Percentiles rank a stretch among this genome's conserved stretches.
Conservation (phyloP, 345 rosid genomes). For the Eucalyptus leucophloia region DNA sequence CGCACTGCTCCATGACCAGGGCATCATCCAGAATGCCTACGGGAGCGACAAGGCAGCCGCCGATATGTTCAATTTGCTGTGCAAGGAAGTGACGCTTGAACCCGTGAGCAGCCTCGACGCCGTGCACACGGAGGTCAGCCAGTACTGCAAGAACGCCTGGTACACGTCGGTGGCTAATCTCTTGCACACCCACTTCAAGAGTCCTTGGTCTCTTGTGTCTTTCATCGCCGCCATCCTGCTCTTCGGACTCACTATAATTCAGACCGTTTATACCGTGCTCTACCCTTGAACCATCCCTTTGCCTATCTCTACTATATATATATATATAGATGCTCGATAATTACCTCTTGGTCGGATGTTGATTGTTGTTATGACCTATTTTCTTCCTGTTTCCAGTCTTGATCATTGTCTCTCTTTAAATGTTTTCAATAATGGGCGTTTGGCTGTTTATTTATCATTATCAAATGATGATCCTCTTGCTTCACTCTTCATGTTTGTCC, state of each 20-base stretch:
- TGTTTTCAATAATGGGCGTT: background rate
- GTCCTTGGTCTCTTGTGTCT: conserved; percentile 32
- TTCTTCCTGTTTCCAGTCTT: background rate
- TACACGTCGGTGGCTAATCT: conserved; percentile 26
- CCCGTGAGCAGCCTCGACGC: background rate
- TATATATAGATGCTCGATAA: background rate
- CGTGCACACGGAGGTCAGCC: conserved; percentile 17
- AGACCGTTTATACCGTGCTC: conserved; percentile 10
- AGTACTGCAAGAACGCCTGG: conserved; percentile 16
- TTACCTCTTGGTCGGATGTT: background rate
- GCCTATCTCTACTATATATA: background rate
- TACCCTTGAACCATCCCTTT: background rate
- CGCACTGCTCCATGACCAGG: conserved; percentile 11
- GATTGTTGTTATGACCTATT: background rate
- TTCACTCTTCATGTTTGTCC: background rate
- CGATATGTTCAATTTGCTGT: conserved; percentile 20
- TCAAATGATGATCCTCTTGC: background rate
- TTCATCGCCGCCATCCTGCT: conserved; percentile 18
- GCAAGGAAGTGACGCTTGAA: conserved; percentile 20
- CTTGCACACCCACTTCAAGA: conserved; percentile 27
- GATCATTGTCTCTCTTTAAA: background rate
- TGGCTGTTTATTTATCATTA: background rate
- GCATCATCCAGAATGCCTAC: conserved; percentile 19
- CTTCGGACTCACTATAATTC: background rate
- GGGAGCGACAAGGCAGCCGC: conserved; percentile 39